Conservation (phyloP, 768 basidiomycete species). For the Boletus pseudopeckii region DNA sequence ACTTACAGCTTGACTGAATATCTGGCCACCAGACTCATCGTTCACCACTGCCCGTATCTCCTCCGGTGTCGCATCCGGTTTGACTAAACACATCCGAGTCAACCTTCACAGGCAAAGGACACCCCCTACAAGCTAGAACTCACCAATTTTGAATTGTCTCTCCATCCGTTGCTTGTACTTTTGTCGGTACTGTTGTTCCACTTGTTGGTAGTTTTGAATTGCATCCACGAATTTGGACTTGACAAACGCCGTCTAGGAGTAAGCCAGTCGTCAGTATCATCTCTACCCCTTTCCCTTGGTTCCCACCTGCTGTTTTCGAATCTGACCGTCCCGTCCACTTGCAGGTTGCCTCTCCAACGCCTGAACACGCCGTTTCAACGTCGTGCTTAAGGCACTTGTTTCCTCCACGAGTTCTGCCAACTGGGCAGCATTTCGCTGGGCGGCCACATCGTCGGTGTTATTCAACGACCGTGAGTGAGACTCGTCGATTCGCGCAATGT, state of each 20-base stretch:
- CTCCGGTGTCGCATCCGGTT: constrained; percentile 88
- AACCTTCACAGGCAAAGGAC: background rate
- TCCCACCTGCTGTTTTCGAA: constrained; percentile 73
- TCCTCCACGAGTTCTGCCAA: constrained; percentile 68
- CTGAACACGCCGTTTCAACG: constrained; percentile 71
- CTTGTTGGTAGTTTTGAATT: constrained; percentile 79
- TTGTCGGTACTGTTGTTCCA: constrained; percentile 75
- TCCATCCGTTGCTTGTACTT: constrained; percentile 81
- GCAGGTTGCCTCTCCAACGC: constrained; percentile 64
- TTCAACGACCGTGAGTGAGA: constrained; percentile 73
- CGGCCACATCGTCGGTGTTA: constrained; percentile 66
- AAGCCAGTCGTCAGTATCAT: constrained; percentile 17
- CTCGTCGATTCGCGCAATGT: constrained; percentile 65
- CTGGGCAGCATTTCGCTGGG: constrained; percentile 57
- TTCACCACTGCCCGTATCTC: constrained; percentile 87
- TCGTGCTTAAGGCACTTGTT: constrained; percentile 65
- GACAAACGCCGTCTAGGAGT: constrained; percentile 53
- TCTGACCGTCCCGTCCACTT: constrained; percentile 62
- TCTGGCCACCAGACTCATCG: constrained; percentile 75
- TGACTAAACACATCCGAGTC: constrained; percentile 47
- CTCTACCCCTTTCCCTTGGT: background rate
- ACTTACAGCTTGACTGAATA: constrained; percentile 84
- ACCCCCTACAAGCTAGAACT: constrained; percentile 10
- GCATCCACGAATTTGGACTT: constrained; percentile 82
- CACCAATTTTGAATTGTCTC: constrained; percentile 84